Evolutionary conservation across 441 rosid species (phyloP), one percentile per base, ranked within the genome.

Genomic region (Populus hybrid): DNA sequence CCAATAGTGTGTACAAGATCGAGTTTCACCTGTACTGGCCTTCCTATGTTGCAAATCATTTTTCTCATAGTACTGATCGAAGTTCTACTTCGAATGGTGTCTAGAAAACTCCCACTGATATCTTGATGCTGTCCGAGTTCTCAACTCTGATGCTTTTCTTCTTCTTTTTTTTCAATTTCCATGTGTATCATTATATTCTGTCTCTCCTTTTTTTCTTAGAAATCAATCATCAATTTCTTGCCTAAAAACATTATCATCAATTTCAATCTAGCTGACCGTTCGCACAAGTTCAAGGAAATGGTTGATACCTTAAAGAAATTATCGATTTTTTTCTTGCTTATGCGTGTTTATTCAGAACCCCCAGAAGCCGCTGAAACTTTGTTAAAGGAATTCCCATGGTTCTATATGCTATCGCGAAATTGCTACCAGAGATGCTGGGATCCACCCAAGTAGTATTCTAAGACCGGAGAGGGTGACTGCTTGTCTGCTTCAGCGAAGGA

Each of bases 11-110:
- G 23, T 82, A 82, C 82, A 83, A 78, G 73, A 78, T 83, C 3
- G 79, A 83, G 66, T 81, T 83, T 75, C 88, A 82, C 68, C 72
- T 82, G 40, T 84, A 79, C 53, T 79, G 87, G 87, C 88, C 84
- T 16, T 80, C 85, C 21, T 81, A 79, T 50, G 7, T 50, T 57
- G 85, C 83, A 23, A 18, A 73, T 38, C 35, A 76, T 73, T 14
- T 71, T 57, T 67, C 71, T 65, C 9, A 0, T 35, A 30, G 1
- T 21, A 26, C 28, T 26, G 6, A 53, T 50, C n/a, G 7, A 5
- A 50, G n/a, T 16, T 14, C 7, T 50, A 1, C 16, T 50, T 4
- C 0, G 3, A 46, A 12, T 12, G 53, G 0, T 12, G 18, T 46
- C 53, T 46, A 46, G 50, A 12, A 46, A 46, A 46, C 18, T 46